Evolutionary conservation across 805 yeast species (phyloP).

Genomic region (Myxozyma mucilagina): DNA sequence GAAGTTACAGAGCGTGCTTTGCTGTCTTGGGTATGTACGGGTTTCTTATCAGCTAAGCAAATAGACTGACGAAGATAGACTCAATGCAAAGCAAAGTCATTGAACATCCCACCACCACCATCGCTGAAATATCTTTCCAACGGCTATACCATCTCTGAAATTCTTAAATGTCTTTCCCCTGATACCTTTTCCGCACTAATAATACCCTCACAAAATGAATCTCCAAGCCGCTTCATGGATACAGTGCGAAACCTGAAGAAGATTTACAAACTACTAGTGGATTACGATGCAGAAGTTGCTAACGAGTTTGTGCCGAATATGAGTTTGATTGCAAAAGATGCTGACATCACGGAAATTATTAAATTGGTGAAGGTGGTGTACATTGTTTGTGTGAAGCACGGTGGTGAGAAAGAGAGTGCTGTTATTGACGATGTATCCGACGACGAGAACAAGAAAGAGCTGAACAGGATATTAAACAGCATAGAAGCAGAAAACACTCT

Average conservation of each 20-base stretch:
- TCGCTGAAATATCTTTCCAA: conserved; percentile 10
- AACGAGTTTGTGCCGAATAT: conserved; percentile 16
- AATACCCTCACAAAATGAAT: not conserved
- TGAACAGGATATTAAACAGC: not conserved
- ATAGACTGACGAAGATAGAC: no score
- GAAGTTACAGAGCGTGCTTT: conserved; percentile 1
- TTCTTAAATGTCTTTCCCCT: conserved; percentile 8
- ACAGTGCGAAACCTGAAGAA: conserved; percentile 23
- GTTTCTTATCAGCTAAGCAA: not conserved
- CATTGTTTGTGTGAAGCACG: not conserved
- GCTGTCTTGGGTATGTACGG: conserved; percentile 9
- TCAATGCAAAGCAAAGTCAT: not conserved
- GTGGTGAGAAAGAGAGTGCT: not conserved
- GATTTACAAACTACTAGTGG: conserved; percentile 15
- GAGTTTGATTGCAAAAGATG: conserved; percentile 30
- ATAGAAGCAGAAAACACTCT: not conserved
- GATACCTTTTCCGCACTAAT: conserved; percentile 6
- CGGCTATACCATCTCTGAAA: conserved; percentile 18
- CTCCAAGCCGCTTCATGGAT: conserved; percentile 10
- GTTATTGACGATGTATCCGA: not conserved
- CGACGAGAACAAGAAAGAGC: not conserved
- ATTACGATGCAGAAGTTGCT: not conserved
- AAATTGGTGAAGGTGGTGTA: conserved; percentile 15
- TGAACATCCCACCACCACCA: not conserved
- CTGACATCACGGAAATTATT: conserved; percentile 6